These are phyloP conservation scores for Fusarium nisikadoi DNA, from an alignment of 2,329 filamentous ascomycete genomes.

Conservation along the genomic window DNA sequence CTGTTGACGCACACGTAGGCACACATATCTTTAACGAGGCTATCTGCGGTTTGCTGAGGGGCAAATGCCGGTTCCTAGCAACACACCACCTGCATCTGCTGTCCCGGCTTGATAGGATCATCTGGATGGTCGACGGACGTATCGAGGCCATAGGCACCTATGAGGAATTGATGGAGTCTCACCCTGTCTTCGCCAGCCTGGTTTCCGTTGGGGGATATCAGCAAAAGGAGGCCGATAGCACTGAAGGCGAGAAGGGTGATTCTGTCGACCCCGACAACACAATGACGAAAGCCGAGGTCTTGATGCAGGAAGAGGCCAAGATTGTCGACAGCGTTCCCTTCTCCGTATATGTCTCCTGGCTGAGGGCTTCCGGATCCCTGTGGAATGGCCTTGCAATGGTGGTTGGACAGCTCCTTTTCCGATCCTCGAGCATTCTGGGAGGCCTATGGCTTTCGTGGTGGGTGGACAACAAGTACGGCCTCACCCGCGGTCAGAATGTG, in stretches of 20 bases:
- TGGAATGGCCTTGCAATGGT: neutral
- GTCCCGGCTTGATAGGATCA: neutral
- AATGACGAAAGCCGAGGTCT: neutral
- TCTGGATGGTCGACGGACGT: neutral
- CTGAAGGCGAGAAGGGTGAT: neutral
- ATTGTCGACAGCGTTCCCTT: neutral
- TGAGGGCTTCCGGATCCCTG: neutral
- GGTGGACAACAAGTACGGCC: neutral
- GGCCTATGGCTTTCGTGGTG: neutral
- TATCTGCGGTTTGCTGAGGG: neutral
- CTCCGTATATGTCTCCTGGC: neutral
- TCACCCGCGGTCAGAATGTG: neutral
- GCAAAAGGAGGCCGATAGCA: neutral
- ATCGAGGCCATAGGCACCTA: neutral
- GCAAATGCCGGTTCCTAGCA: neutral
- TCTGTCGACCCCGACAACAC: neutral
- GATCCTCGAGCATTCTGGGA: neutral
- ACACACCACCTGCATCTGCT: neutral
- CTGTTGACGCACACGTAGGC: neutral
- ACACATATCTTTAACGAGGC: neutral
- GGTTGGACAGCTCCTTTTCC: neutral
- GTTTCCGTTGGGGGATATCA: neutral
- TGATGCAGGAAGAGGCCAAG: constrained; percentile 1
- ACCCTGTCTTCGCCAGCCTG: neutral
- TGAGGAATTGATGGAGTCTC: neutral